phyloP scores from a whole-genome alignment of 2,329 filamentous ascomycete genomes.

The Tolypocladium amazonense region DNA sequence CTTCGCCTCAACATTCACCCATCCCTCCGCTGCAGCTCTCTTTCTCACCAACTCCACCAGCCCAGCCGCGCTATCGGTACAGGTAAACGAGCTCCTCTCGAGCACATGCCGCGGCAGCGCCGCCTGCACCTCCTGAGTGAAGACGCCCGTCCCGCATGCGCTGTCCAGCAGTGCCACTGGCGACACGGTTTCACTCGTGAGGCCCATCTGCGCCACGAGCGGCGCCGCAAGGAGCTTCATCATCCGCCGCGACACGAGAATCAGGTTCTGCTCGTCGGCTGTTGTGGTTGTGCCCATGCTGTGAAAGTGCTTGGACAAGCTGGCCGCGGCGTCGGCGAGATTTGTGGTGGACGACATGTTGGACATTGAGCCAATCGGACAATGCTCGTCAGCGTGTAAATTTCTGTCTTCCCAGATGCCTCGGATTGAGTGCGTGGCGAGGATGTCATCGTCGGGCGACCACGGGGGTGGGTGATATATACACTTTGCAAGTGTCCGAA shows the following conservation, averaged over 20 bases:
- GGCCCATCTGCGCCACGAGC: constrained; percentile 14
- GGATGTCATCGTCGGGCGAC: background rate
- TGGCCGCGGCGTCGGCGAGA: constrained; percentile 1
- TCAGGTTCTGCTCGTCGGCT: constrained; percentile 2
- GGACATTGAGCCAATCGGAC: background rate
- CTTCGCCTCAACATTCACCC: constrained; percentile 32
- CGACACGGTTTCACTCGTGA: constrained; percentile 6
- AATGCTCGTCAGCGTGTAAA: too few relatives aligned
- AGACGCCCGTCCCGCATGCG: constrained; percentile 41
- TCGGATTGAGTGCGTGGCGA: background rate
- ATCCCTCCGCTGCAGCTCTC: constrained; percentile 28
- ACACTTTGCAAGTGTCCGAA: constrained; percentile 16
- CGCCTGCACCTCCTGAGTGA: constrained; percentile 32
- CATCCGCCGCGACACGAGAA: constrained; percentile 7
- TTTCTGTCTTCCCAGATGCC: background rate
- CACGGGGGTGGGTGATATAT: background rate
- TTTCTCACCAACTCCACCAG: constrained; percentile 29
- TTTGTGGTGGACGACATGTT: constrained; percentile 1
- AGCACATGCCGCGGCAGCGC: constrained; percentile 26
- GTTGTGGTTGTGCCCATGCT: background rate
- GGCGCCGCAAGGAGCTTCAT: constrained; percentile 9
- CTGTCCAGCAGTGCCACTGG: constrained; percentile 37
- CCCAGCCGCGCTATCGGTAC: constrained; percentile 32
- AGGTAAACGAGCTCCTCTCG: constrained; percentile 33
- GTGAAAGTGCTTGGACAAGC: constrained; percentile 4